phyloP scores from a whole-genome alignment of 2,329 filamentous ascomycete species.

The Hymenoscyphus infarciens region DNA sequence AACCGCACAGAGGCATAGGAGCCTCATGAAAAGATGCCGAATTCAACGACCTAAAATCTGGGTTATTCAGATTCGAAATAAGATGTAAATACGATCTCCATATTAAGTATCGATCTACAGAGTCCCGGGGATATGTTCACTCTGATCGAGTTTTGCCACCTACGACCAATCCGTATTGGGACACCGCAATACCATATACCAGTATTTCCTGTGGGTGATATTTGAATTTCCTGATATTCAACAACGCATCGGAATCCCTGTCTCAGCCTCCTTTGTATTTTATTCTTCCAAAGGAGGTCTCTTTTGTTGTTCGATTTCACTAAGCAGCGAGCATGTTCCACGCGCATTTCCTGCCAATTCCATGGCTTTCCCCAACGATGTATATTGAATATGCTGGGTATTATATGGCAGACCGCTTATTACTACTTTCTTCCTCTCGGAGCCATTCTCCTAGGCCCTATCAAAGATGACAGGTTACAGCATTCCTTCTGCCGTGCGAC shows the following conservation, averaged over 20 bases:
- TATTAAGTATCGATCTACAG: conserved; percentile 1
- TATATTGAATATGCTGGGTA: no score
- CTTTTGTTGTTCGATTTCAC: no score
- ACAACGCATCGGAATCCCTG: not conserved
- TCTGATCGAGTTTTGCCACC: not conserved
- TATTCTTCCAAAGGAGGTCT: no score
- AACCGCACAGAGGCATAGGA: no score
- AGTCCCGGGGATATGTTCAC: not conserved
- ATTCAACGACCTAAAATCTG: not conserved
- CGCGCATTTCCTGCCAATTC: no score
- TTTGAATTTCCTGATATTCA: not conserved
- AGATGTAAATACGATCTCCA: not conserved
- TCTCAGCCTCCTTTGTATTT: not conserved
- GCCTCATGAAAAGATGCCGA: not conserved
- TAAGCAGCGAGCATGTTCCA: no score
- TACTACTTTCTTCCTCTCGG: no score
- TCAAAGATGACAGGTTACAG: no score
- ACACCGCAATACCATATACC: conserved; percentile 1
- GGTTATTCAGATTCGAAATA: not conserved
- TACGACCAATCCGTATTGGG: not conserved
- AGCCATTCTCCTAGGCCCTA: no score
- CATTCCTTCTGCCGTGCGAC: no score
- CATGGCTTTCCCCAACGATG: no score
- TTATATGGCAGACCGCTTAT: no score
- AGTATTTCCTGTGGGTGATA: not conserved